These are phyloP conservation scores for Nakaseomyces nivariensis DNA, from an alignment of 1,139 yeast species.

Conservation along the genomic window DNA sequence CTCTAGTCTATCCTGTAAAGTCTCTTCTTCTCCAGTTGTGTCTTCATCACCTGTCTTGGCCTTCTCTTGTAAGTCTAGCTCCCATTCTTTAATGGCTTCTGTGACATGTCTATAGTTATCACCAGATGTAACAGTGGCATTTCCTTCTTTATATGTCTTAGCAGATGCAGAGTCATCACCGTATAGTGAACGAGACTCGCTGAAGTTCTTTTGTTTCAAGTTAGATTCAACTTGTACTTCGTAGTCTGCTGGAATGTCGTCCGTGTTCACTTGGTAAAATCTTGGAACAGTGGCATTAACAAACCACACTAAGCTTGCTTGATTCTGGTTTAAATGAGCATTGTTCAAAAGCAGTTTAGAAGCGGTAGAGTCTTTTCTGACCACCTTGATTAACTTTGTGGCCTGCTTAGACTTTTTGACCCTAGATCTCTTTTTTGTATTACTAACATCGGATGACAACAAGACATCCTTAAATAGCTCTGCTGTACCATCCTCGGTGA, in stretches of 20 bases:
- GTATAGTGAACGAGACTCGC: constrained; percentile 33
- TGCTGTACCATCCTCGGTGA: constrained; percentile 59
- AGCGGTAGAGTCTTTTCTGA: constrained; percentile 29
- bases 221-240: constrained; percentile 20
- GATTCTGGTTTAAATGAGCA: constrained; percentile 34
- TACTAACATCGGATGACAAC: constrained; percentile 11
- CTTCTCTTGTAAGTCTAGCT: constrained; percentile 13
- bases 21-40: constrained; percentile 31
- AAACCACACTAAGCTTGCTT: constrained; percentile 53
- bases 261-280: constrained; percentile 55
- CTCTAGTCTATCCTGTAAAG: constrained; percentile 51
- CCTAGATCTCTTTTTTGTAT: constrained; percentile 30
- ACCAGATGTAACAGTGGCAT: constrained; percentile 57
- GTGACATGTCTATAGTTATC: constrained; percentile 48
- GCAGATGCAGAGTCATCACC: constrained; percentile 71
- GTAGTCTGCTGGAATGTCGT: constrained; percentile 28
- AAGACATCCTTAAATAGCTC: constrained; percentile 58
- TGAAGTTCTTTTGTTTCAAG: constrained; percentile 28
- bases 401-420: constrained; percentile 41
- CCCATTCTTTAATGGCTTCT: constrained; percentile 33
- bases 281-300: constrained; percentile 59
- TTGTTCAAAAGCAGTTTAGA: constrained; percentile 33
- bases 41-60: constrained; percentile 25
- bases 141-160: constrained; percentile 57
- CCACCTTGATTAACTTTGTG: constrained; percentile 35